Conservation (phyloP, 2,329 filamentous ascomycete genomes). For the Trichocomaceae sp. region DNA sequence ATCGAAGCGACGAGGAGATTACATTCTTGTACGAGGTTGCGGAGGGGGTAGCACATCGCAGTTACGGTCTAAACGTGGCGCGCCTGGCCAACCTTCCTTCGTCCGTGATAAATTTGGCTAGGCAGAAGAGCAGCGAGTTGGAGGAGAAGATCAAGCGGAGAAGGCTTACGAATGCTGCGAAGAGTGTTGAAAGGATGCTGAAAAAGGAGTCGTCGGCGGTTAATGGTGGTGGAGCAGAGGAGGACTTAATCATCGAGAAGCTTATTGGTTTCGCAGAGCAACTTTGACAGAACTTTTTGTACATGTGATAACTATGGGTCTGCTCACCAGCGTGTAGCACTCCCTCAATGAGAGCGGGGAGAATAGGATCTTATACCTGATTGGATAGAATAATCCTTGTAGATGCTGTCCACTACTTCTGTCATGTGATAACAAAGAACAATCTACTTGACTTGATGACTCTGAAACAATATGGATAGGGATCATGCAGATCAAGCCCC, state of each 20-base stretch:
- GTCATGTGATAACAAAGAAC: neutral
- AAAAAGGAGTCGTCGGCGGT: slow-evolving; percentile 14
- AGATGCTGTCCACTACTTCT: neutral
- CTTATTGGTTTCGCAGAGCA: slow-evolving; percentile 17
- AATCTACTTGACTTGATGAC: neutral
- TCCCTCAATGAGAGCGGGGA: neutral
- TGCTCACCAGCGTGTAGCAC: neutral
- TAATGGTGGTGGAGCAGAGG: slow-evolving; percentile 1
- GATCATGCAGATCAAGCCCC: neutral
- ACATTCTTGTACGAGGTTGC: slow-evolving; percentile 92
- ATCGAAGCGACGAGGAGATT: slow-evolving; percentile 63
- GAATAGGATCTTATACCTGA: neutral
- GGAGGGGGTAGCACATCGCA: slow-evolving; percentile 85
- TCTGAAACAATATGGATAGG: neutral
- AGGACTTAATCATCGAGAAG: slow-evolving; percentile 24
- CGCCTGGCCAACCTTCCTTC: slow-evolving; percentile 73
- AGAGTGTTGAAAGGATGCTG: slow-evolving; percentile 23
- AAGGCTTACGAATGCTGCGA: slow-evolving; percentile 44
- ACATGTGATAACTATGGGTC: neutral
- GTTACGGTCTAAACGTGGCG: slow-evolving; percentile 91
- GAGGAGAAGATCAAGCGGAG: slow-evolving; percentile 65
- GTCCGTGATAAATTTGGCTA: slow-evolving; percentile 69
- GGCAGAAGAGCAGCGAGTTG: slow-evolving; percentile 70
- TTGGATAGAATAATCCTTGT: neutral
- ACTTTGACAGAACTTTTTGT: neutral